Evolutionary conservation across 148 eudicot genomes (phyloP), one percentile per base, ranked within the genome.

Genomic region (Pharnaceum exiguum): DNA sequence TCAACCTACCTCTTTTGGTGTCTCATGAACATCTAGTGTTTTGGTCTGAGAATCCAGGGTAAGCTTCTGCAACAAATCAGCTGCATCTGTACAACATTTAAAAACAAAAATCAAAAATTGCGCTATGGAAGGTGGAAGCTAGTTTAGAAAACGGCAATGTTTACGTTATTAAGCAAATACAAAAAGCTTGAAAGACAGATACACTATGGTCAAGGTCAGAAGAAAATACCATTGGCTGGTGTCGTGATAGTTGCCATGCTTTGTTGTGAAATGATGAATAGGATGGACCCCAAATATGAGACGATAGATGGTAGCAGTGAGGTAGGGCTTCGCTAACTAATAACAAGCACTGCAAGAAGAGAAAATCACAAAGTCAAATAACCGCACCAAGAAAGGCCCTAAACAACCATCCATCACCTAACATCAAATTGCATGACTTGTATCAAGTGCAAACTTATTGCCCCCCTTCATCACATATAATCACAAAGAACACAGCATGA

Each of bases 41-140:
- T 76, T 76, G 30, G 70, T 35, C 59, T 76, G 73, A 50, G 76
- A 63, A n/a, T 71, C 76, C 70, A 76, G 32, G 47, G 76, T 67
- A 23, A 76, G 37, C 56, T 59, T 57, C 60, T 76, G 76, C 72
- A 76, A 65, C 67, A 76, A 40, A 60, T 71, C 80, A 33, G 80
- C 68, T 3, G 80, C 13, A 35, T 76, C 80, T 76, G 63, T 35
- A n/a, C n/a, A 4, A 18, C 55, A 61, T 25, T 16, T 12, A 15
- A 49, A 60, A 36, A 30, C 7, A 59, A 36, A 30, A 25, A 16
- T 22, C 17, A 13, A 63, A 42, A 52, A 51, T 18, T 32, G 1
- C 2, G 23, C 22, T 12, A n/a, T 43, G 7, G 7, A 18, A 16
- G 31, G 22, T 16, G 7, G 9, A 18, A n/a, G n/a, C n/a, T n/a